Base-by-base conservation (phyloP, 1,284 basidiomycete genomes). In the Pyrrhoderma lamaoense region DNA sequence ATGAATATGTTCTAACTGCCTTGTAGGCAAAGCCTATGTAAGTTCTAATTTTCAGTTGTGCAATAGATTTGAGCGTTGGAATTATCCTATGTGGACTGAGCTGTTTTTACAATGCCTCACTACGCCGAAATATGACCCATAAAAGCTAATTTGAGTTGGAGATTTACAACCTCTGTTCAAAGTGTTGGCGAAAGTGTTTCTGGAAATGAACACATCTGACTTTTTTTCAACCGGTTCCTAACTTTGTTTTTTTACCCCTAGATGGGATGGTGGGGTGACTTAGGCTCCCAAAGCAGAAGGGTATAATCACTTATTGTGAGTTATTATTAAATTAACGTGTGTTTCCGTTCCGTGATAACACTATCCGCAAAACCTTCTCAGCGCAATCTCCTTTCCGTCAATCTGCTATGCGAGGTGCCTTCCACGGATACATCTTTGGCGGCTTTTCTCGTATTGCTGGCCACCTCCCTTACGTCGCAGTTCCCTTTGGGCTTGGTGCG, bases 201-300 rank as follows among this genome's bases (percentile, higher is more conserved):
- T 31, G 27, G 27, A 11, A 31, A 11, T 11, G 11, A 31, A 11
- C 5, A 14, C 44, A 19, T 3, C 19, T 23, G 23, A n/a, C 23
- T 22, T 23, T 45, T 53, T n/a, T n/a, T n/a, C n/a, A n/a, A n/a
- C n/a, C n/a, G n/a, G n/a, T n/a, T n/a, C n/a, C n/a, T n/a, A 40
- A 42, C 19, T 37, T 7, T 40, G 48, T 36, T 35, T 31, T 39
- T 52, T 54, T 25, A 53, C 49, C 40, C 51, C 46, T 64, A 94
- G 90, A 86, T 79, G 69, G 74, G 85, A 51, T 95, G 93, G 93
- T 96, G 93, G 93, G 93, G 93, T 71, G 84, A 87, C 70, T 79
- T 81, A 65, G 71, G 73, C 47, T 76, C 77, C 75, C 71, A 39
- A 83, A 75, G 68, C 89, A 93, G 66, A 90, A 80, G 70, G 90